Evolutionary conservation across 148 eudicot genomes (phyloP), one percentile per base, ranked within the genome.

Genomic region (Rhododendron simsii): DNA sequence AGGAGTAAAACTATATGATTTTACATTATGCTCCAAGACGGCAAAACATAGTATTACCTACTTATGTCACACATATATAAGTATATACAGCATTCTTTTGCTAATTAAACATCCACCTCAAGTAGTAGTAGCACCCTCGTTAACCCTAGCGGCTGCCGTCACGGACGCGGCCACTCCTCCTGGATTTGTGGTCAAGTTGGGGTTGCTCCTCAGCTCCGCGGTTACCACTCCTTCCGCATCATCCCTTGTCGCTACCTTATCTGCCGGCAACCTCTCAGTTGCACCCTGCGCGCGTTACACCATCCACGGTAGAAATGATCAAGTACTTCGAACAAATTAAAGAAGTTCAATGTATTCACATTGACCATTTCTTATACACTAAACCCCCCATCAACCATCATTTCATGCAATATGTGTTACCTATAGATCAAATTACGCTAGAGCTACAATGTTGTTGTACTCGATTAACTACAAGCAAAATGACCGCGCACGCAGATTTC

Each of bases 131-230:
- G 8, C 21, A 35, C 82, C 61, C 81, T 91, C 89, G 15, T 92
- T 91, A 26, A 91, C 81, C 89, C 90, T 89, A n/a, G 92, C 94
- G 7, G 94, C 94, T 1, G 91, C 91, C 26, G 91, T 89, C 57
- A 92, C 82, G 0, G 95, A 85, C 0, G 87, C 91, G 9, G 91
- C 93, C 81, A 92, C 95, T 0, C 93, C 95, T 8, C 92, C 94
- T 0, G 90, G 91, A 37, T 84, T 85, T 2, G 88, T 88, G 2
- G 87, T 84, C 88, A 91, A 48, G 59, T 86, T 82, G 0, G 96
- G 91, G 81, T 86, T 83, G 78, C 86, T 89, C 78, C 91, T 77
- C 71, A 85, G 30, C 89, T 89, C 92, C 1, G 89, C 92, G 2
- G 35, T 33, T 21, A 28, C 48, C 80, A 89, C 87, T 41, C 90